Evolutionary conservation across 352 stramenopile species (phyloP).

Genomic region (Phytopythium oedochilum): DNA sequence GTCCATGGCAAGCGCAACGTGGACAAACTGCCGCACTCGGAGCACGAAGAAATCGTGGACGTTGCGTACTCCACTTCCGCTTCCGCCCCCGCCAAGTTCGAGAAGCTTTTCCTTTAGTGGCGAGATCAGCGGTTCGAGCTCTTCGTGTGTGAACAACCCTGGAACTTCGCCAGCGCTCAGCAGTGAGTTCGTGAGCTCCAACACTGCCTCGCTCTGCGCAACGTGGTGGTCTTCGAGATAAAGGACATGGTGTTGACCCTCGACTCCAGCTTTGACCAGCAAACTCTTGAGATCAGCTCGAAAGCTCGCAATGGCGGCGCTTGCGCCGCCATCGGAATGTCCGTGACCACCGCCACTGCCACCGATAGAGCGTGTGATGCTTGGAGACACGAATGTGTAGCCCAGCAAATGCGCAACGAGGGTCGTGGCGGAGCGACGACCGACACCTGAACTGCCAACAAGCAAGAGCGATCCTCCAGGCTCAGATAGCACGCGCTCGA

Average conservation of each 20-base stretch:
- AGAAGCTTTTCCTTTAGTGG: slow-evolving; percentile 90
- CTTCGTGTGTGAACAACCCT: slow-evolving; percentile 91
- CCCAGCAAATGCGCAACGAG: slow-evolving; percentile 88
- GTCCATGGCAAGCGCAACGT: slow-evolving; percentile 84
- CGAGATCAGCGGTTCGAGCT: slow-evolving; percentile 90
- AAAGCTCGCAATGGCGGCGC: slow-evolving; percentile 40
- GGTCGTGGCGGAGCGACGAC: slow-evolving; percentile 76
- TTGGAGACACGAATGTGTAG: slow-evolving; percentile 84
- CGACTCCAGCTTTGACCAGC: slow-evolving; percentile 78
- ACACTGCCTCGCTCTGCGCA: slow-evolving; percentile 72
- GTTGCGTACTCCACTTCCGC: slow-evolving; percentile 51
- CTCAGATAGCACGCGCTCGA: slow-evolving; percentile 88
- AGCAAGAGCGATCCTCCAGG: slow-evolving; percentile 87
- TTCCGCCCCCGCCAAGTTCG: slow-evolving; percentile 46
- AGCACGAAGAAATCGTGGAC: slow-evolving; percentile 93
- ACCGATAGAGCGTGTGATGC: slow-evolving; percentile 37
- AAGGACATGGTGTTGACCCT: slow-evolving; percentile 84
- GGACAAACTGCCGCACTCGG: slow-evolving; percentile 87
- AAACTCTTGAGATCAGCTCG: slow-evolving; percentile 87
- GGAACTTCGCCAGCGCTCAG: slow-evolving; percentile 91
- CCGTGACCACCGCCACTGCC: not conserved
- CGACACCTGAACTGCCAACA: slow-evolving; percentile 86
- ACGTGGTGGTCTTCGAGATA: slow-evolving; percentile 95
- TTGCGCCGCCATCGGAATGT: not conserved
- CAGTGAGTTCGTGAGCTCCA: slow-evolving; percentile 92